phyloP scores from a whole-genome alignment of 148 eudicot genomes.

The Rhododendron griersonianum region DNA sequence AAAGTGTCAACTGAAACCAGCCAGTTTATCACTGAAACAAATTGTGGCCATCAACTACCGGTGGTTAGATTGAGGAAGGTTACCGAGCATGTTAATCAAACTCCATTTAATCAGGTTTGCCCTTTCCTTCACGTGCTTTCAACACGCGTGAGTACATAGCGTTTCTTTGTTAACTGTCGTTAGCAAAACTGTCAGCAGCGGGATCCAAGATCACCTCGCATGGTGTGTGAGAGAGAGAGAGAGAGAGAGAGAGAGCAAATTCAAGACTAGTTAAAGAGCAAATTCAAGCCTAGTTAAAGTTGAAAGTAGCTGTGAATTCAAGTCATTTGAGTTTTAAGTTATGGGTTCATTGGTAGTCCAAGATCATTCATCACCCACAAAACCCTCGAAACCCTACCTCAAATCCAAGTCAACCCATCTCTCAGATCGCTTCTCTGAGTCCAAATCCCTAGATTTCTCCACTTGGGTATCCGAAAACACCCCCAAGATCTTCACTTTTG shows the following conservation, averaged over 20 bases:
- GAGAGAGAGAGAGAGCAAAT: not conserved
- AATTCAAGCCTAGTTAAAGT: not conserved
- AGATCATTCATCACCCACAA: conserved; percentile 21
- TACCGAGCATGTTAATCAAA: not conserved
- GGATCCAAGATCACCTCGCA: not conserved
- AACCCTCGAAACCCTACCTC: conserved; percentile 9
- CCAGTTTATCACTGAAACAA: not conserved
- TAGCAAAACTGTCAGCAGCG: not conserved
- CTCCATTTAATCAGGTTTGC: not conserved
- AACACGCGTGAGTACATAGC: not conserved
- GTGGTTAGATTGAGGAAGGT: not conserved
- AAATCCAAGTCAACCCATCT: conserved; percentile 5
- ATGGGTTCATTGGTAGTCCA: conserved; percentile 22
- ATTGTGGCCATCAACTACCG: not conserved
- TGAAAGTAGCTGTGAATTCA: not conserved
- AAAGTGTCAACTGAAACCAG: not conserved
- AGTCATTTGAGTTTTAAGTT: not conserved
- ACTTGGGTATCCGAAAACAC: conserved; percentile 19
- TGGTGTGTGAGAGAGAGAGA: not conserved
- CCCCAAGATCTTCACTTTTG: conserved; percentile 14
- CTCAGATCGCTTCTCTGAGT: conserved; percentile 17
- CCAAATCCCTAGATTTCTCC: conserved; percentile 22
- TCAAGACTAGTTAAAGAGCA: not conserved
- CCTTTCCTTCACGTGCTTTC: conserved; percentile 1
- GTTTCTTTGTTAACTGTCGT: not conserved